Conservation (phyloP, 2,329 filamentous ascomycete genomes). For the Tolypocladium sp. region DNA sequence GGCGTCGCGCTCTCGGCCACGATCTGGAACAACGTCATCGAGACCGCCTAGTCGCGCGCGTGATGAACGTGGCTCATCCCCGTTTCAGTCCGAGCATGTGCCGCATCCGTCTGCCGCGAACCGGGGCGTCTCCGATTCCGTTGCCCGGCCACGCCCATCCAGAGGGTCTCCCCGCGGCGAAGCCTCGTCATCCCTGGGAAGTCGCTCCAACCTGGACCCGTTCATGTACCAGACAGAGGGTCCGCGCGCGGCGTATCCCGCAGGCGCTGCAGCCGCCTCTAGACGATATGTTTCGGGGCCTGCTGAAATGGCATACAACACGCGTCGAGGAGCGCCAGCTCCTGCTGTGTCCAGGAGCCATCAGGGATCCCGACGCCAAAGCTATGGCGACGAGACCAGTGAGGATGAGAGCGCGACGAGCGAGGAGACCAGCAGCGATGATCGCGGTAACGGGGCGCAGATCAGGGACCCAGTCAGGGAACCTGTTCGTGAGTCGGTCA, state of each 20-base stretch:
- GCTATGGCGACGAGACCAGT: conserved; percentile 21
- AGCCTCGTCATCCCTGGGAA: conserved; percentile 15
- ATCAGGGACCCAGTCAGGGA: conserved; percentile 12
- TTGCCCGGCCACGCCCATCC: conserved; percentile 21
- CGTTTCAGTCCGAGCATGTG: conserved; percentile 37
- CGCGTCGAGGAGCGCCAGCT: conserved; percentile 14
- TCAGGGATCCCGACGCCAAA: conserved; percentile 18
- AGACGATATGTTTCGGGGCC: conserved; percentile 28
- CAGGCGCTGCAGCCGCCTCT: conserved; percentile 20
- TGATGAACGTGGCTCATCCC: conserved; percentile 28
- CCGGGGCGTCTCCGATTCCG: conserved; percentile 37
- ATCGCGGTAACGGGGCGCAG: conserved; percentile 24
- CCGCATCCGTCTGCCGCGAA: conserved; percentile 19
- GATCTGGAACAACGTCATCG: conserved; percentile 32
- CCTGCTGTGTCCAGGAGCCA: conserved; percentile 22
- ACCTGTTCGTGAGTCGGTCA: conserved; percentile 2
- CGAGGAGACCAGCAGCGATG: conserved; percentile 27
- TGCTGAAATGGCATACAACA: conserved; percentile 14
- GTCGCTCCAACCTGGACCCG: conserved; percentile 28
- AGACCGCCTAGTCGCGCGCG: conserved; percentile 21
- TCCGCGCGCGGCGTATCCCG: conserved; percentile 25
- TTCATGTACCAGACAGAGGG: conserved; percentile 44
- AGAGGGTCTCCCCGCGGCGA: conserved; percentile 23
- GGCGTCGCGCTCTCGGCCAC: conserved; percentile 28
- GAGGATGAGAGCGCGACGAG: conserved; percentile 24